phyloP scores from a whole-genome alignment of 768 basidiomycete species.

The Leccinellum luteum region DNA sequence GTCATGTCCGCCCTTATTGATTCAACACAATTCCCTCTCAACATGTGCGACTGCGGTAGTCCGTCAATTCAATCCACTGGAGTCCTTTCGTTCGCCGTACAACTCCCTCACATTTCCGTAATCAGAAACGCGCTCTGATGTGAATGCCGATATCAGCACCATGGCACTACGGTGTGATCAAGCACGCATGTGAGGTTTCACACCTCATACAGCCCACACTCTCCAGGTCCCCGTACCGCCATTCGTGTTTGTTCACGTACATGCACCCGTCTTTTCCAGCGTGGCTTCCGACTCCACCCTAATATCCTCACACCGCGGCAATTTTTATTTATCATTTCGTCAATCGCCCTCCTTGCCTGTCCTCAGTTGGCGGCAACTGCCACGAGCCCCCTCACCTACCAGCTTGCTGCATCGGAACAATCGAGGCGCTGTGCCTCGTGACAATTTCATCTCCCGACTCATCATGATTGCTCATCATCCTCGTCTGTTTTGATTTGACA shows the following conservation, averaged over 20 bases:
- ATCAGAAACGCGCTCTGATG: constrained; percentile 32
- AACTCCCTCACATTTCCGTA: constrained; percentile 31
- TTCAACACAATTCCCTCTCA: constrained; percentile 2
- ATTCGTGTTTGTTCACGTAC: constrained; percentile 36
- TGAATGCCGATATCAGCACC: constrained; percentile 33
- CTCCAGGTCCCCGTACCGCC: constrained; percentile 34
- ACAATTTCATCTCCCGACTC: constrained; percentile 24
- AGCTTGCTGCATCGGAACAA: constrained; percentile 2
- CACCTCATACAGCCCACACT: constrained; percentile 32
- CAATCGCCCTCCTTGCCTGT: constrained; percentile 12
- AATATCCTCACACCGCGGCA: constrained; percentile 33
- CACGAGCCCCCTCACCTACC: constrained; percentile 7
- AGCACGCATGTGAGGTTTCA: constrained; percentile 32
- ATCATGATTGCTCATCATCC: constrained; percentile 18
- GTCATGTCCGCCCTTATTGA: constrained; percentile 25
- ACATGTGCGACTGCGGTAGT: constrained; percentile 19
- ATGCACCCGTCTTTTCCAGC: constrained; percentile 28
- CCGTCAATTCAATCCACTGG: constrained; percentile 19
- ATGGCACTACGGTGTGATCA: constrained; percentile 27
- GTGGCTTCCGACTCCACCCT: constrained; percentile 31
- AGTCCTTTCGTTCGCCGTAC: constrained; percentile 24
- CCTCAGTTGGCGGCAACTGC: constrained; percentile 15
- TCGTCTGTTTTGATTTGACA: constrained; percentile 20
- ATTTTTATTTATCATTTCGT: constrained; percentile 19
- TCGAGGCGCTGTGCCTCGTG: constrained; percentile 23